Evolutionary conservation across 441 rosid genomes (phyloP).

Genomic region (Erodium texanum): DNA sequence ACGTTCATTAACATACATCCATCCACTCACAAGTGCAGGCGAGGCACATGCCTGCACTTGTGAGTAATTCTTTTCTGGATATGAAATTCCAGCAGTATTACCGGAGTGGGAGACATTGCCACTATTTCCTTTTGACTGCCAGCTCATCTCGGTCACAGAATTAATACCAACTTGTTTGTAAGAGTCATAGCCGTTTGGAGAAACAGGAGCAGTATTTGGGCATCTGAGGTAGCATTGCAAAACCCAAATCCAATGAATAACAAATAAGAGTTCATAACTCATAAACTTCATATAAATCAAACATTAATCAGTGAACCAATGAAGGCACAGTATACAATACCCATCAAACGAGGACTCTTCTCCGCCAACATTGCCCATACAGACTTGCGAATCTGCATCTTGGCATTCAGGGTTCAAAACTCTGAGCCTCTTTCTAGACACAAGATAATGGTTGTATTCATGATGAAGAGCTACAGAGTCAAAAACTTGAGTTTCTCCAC

Average conservation of each 20-base stretch:
- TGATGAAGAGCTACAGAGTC: constrained; percentile 13
- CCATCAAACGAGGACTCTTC: constrained; percentile 31
- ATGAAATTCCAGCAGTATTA: constrained; percentile 35
- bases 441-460: constrained; percentile 15
- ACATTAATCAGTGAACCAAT: neutral
- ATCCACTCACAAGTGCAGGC: constrained; percentile 54
- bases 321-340: constrained; percentile 22
- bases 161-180: constrained; percentile 34
- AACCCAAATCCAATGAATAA: constrained; percentile 14
- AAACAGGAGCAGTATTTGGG: constrained; percentile 20
- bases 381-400: constrained; percentile 19
- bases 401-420: constrained; percentile 23
- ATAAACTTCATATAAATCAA: neutral
- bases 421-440: constrained; percentile 33
- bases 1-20: constrained; percentile 82
- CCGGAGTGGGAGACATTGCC: constrained; percentile 39
- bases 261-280: neutral
- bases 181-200: constrained; percentile 30
- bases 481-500: constrained; percentile 6
- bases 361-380: constrained; percentile 23
- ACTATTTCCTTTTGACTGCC: constrained; percentile 53
- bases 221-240: constrained; percentile 26
- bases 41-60: constrained; percentile 29
- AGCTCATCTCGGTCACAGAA: constrained; percentile 40
- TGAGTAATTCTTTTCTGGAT: constrained; percentile 32